Base-by-base conservation (phyloP, 805 yeast species). In the Cyberlindnera euphorbiiphila region DNA sequence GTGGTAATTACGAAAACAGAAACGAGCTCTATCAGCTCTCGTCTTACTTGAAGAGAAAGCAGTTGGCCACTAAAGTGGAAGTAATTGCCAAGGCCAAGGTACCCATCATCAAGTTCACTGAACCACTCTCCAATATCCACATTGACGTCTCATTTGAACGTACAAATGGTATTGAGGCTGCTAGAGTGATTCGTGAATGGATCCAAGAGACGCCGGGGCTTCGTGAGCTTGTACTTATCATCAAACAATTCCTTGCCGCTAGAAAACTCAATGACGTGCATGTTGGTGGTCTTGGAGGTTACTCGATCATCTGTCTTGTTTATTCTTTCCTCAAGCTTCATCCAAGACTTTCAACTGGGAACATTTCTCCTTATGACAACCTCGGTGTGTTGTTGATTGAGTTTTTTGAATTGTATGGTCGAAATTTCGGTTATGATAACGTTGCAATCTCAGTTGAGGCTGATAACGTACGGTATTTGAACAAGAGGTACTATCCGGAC, bases 281-380 rank as follows among this genome's bases (percentile, higher is more conserved):
- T 51, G 79, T 80, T 16, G 98, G 98, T 35, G 98, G 98, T 0
- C 64, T 91, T 6, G 98, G 98, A 28, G 98, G 98, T 0, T 91
- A 82, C 57, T 78, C 96, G 7, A 85, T 86, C n/a, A 86, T 89
- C 29, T 88, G 96, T 52, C 54, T 93, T 55, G 87, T 84, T 13
- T 80, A 79, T 51, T 78, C 91, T 13, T 88, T 89, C 54, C 61
- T 89, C 44, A 73, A 69, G 48, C 64, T 84, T 45, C 98, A 91
- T 57, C 96, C 96, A 12, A 69, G 88, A 47, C 55, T 87, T 10
- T 57, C 80, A 2, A 76, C 94, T 0, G 70, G 75, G 6, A 76
- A 77, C 31, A 81, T 88, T 38, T 69, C 74, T 33, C 78, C 87
- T 3, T 49, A 74, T 49, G 83, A 81, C 28, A 91, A 93, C 54